phyloP scores from a whole-genome alignment of 225 moss, liverwort and hornwort species.

The Thuidium tamariscinum region DNA sequence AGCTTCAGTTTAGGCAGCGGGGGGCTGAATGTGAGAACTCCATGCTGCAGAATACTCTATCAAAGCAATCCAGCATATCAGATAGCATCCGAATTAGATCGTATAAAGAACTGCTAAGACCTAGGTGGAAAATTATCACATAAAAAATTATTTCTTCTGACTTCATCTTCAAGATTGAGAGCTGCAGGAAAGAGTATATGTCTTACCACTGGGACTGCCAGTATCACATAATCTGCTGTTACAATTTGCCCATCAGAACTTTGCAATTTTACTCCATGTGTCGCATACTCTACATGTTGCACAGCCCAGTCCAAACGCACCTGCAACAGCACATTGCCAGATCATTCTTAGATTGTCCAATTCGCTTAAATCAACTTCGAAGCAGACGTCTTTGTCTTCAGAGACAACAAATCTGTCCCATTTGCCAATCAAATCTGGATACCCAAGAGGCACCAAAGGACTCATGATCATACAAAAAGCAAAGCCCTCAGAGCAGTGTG shows the following conservation, averaged over 20 bases:
- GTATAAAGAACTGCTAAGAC: background rate
- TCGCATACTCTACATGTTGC: constrained; percentile 35
- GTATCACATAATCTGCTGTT: constrained; percentile 45
- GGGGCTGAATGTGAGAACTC: constrained; percentile 45
- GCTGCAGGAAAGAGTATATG: background rate
- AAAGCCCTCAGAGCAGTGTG: background rate
- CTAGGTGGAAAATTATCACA: background rate
- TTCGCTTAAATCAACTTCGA: background rate
- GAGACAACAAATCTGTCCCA: background rate
- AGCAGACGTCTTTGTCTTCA: background rate
- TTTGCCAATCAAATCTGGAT: background rate
- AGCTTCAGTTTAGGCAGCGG: constrained; percentile 48
- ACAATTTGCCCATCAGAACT: constrained; percentile 43
- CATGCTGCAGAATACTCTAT: constrained; percentile 63
- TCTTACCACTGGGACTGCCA: constrained; percentile 73
- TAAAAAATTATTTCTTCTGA: background rate
- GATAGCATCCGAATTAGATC: background rate
- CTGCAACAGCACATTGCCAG: constrained; percentile 9
- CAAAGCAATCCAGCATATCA: background rate
- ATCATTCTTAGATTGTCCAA: background rate
- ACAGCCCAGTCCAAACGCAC: constrained; percentile 57
- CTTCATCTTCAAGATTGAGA: background rate
- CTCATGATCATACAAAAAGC: background rate
- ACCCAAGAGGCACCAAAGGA: background rate
- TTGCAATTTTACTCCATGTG: constrained; percentile 32